Evolutionary conservation across 2,329 filamentous ascomycete species (phyloP), one percentile per base, ranked within the genome.

Genomic region (Colletotrichum chrysophilum): DNA sequence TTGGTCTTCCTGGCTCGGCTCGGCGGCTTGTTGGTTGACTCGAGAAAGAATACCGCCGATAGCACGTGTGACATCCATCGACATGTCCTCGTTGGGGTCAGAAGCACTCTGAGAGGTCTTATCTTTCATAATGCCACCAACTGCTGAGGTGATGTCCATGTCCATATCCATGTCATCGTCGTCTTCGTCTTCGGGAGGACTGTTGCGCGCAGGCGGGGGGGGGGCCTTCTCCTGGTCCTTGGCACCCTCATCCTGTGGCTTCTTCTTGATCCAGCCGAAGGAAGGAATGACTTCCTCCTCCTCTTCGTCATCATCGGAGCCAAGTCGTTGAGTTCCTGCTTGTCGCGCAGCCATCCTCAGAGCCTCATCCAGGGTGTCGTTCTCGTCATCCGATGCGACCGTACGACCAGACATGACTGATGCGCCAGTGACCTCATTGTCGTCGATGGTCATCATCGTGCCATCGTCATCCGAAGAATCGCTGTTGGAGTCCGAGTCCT

Each of bases 61-160:
- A 10, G 92, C 95, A 70, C 91, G 92, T 3, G 96, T 98, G 9
- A 98, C 95, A 79, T 98, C 96, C 96, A 98, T 98, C 26, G 95
- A 97, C 89, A 97, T 93, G 52, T 96, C 95, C 77, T 92, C 90
- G 24, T 90, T 89, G 28, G 89, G 86, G 18, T 84, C 82, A 14
- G 87, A 87, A 28, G 68, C 55, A 14, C 89, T 88, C 7, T 85
- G 82, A 28, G 88, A 81, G 67, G 87, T 28, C 76, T 81, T 83
- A 52, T 60, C 71, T 24, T 30, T 43, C 13, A 89, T 80, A 58
- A 92, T 92, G n/a, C 89, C 86, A 5, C 91, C 91, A 60, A 91
- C 85, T 10, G 88, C 87, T 58, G 83, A 84, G 3, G 91, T 92
- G 79, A 91, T 87, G 34, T 92, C 90, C 89, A 91, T 91, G 10